These are phyloP conservation scores for Mycosarcoma mackinlayi DNA, from an alignment of 1,284 basidiomycete species.

Conservation along the genomic window DNA sequence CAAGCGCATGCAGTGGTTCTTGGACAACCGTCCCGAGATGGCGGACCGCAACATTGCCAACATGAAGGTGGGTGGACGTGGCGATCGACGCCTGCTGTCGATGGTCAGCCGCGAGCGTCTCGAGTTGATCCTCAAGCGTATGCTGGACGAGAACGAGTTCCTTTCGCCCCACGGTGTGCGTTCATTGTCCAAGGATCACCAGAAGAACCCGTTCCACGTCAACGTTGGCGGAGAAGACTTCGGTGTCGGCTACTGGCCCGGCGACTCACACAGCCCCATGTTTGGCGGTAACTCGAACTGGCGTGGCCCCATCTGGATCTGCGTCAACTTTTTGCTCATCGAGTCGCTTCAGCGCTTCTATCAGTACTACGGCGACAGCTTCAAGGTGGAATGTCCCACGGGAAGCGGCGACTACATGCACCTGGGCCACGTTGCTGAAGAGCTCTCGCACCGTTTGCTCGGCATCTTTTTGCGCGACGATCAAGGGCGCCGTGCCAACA, in stretches of 20 bases:
- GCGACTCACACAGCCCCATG: constrained; percentile 95
- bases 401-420: constrained; percentile 95
- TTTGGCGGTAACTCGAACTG: constrained; percentile 96
- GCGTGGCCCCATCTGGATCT: constrained; percentile 87
- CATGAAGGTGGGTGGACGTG: constrained; percentile 73
- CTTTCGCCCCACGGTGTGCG: constrained; percentile 92
- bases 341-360: constrained; percentile 96
- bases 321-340: constrained; percentile 87
- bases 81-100: constrained; percentile 86
- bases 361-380: constrained; percentile 66
- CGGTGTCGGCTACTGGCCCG: constrained; percentile 96
- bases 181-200: constrained; percentile 84
- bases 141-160: constrained; percentile 88
- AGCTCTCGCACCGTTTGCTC: constrained; percentile 96
- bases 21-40: constrained; percentile 88
- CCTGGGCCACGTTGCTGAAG: constrained; percentile 89
- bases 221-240: constrained; percentile 90
- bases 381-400: constrained; percentile 87
- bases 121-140: constrained; percentile 87
- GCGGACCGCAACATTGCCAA: constrained; percentile 94
- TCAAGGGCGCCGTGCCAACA: constrained; percentile 85
- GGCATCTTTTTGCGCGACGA: constrained; percentile 93
- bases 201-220: constrained; percentile 93
- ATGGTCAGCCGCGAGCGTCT: constrained; percentile 91
- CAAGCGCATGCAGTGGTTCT: constrained; percentile 98